phyloP scores from a whole-genome alignment of 2,329 filamentous ascomycete species.

The Fusarium compactum region DNA sequence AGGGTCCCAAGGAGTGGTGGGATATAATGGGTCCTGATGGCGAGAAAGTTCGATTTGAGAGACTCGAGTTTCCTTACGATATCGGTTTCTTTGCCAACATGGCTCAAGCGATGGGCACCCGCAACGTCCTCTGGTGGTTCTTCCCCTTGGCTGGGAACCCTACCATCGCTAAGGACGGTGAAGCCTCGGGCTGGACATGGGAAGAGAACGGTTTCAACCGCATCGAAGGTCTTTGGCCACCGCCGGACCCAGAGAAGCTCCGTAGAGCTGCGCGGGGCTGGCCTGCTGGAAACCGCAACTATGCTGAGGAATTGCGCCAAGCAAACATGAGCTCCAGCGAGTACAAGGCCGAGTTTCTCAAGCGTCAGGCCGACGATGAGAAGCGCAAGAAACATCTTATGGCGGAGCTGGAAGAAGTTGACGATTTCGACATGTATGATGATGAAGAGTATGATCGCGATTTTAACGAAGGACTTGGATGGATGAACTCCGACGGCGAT shows the following conservation, averaged over 20 bases:
- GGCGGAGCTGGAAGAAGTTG: slow-evolving; percentile 65
- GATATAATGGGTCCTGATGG: slow-evolving; percentile 52
- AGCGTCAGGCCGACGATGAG: slow-evolving; percentile 63
- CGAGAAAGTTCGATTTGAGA: slow-evolving; percentile 64
- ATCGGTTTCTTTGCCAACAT: slow-evolving; percentile 81
- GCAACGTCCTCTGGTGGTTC: slow-evolving; percentile 75
- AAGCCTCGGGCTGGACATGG: slow-evolving; percentile 69
- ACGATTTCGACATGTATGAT: slow-evolving; percentile 68
- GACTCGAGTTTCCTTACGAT: slow-evolving; percentile 86
- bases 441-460: slow-evolving; percentile 67
- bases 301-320: slow-evolving; percentile 50
- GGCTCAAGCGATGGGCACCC: slow-evolving; percentile 78
- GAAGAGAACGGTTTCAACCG: slow-evolving; percentile 84
- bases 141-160: slow-evolving; percentile 72
- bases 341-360: slow-evolving; percentile 61
- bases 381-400: slow-evolving; percentile 57
- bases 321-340: slow-evolving; percentile 57
- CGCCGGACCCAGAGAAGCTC: slow-evolving; percentile 71
- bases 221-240: slow-evolving; percentile 70
- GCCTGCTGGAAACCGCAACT: slow-evolving; percentile 56
- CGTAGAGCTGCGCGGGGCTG: slow-evolving; percentile 56
- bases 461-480: slow-evolving; percentile 60
- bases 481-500: slow-evolving; percentile 83
- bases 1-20: slow-evolving; percentile 62
- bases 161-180: slow-evolving; percentile 53